phyloP scores from a whole-genome alignment of 805 yeast genomes.

The Pichia eremophila region DNA sequence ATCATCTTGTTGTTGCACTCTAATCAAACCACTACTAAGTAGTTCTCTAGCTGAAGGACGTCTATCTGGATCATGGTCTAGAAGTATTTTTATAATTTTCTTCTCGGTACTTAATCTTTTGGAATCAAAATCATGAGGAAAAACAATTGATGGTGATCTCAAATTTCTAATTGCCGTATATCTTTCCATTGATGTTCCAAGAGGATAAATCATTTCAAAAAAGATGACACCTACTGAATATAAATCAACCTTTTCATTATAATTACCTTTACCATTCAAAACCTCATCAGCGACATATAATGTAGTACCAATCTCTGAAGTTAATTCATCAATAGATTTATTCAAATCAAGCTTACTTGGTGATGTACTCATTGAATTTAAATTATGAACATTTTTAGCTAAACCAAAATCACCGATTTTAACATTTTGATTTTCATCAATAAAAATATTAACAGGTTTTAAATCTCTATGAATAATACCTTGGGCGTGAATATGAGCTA shows the following conservation, averaged over 20 bases:
- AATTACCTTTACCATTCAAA: slow-evolving; percentile 58
- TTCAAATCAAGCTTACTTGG: slow-evolving; percentile 12
- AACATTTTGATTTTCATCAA: slow-evolving; percentile 79
- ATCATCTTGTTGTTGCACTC: slow-evolving; percentile 85
- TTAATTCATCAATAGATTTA: slow-evolving; percentile 55
- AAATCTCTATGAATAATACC: slow-evolving; percentile 93
- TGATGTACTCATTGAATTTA: slow-evolving; percentile 12
- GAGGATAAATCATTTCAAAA: slow-evolving; percentile 84
- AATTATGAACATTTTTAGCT: slow-evolving; percentile 75
- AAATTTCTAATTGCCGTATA: slow-evolving; percentile 59
- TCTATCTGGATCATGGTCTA: slow-evolving; percentile 69
- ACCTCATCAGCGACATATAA: slow-evolving; percentile 90
- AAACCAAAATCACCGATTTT: slow-evolving; percentile 97
- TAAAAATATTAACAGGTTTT: slow-evolving; percentile 92
- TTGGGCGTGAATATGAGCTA: slow-evolving; percentile 82
- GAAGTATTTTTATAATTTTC: slow-evolving; percentile 52
- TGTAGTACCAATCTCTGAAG: slow-evolving; percentile 91
- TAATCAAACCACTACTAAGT: slow-evolving; percentile 72
- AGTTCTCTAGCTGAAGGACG: slow-evolving; percentile 77
- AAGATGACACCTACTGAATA: slow-evolving; percentile 91
- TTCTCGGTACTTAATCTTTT: slow-evolving; percentile 48
- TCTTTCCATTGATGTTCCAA: slow-evolving; percentile 92
- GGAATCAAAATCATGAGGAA: slow-evolving; percentile 61
- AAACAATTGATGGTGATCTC: slow-evolving; percentile 48
- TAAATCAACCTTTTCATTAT: slow-evolving; percentile 92